phyloP scores from a whole-genome alignment of 2,329 filamentous ascomycete genomes.

The Mariannaea elegans region DNA sequence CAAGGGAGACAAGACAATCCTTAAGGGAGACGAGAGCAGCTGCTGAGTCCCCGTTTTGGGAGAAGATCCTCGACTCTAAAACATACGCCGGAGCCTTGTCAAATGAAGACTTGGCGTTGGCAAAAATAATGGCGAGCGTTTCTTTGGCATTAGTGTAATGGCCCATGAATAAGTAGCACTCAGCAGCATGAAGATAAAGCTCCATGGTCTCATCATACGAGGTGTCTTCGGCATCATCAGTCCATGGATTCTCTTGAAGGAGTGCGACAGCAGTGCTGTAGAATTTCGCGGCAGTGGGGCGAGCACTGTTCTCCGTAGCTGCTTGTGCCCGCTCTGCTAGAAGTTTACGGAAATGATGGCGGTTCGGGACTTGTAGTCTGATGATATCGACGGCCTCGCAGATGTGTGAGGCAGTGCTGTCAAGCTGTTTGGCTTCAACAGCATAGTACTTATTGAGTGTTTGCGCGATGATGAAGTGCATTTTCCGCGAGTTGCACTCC shows the following conservation, averaged over 20 bases:
- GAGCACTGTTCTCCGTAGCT: constrained; percentile 83
- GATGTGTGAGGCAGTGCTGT: constrained; percentile 82
- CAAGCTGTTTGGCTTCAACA: constrained; percentile 69
- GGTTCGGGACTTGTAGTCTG: constrained; percentile 66
- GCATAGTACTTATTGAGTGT: constrained; percentile 78
- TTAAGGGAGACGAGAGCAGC: constrained; percentile 76
- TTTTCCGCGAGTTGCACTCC: constrained; percentile 75
- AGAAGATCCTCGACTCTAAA: constrained; percentile 80
- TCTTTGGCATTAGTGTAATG: constrained; percentile 73
- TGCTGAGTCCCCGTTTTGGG: constrained; percentile 75
- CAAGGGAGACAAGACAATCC: constrained; percentile 75
- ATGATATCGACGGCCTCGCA: constrained; percentile 81
- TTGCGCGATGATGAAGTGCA: constrained; percentile 91
- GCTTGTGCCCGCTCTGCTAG: constrained; percentile 81
- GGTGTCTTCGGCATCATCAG: constrained; percentile 72
- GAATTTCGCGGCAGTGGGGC: constrained; percentile 83
- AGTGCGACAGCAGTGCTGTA: constrained; percentile 80
- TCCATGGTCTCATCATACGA: constrained; percentile 88
- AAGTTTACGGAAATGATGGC: constrained; percentile 76
- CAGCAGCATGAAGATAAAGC: constrained; percentile 80
- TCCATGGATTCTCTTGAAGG: constrained; percentile 84
- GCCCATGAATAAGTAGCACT: constrained; percentile 83
- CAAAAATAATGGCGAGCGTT: constrained; percentile 75
- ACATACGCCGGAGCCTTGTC: constrained; percentile 89
- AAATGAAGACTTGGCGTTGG: constrained; percentile 73